Percentiles rank a stretch among this genome's conserved stretches.
phyloP scores from a whole-genome alignment of 2,329 filamentous ascomycete species.

The Verticillium albo-atrum region DNA sequence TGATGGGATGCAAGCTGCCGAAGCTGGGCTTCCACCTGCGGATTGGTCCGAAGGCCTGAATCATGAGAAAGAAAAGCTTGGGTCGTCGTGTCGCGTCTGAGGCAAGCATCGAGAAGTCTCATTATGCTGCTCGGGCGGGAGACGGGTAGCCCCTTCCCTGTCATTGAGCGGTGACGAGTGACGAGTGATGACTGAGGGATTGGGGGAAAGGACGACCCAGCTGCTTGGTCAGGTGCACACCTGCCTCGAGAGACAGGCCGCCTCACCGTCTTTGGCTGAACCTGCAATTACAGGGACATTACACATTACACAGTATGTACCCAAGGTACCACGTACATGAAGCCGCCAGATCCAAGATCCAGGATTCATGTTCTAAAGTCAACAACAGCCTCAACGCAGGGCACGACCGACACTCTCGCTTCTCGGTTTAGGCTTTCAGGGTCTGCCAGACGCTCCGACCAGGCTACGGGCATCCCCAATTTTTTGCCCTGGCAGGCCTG shows the following conservation, averaged over 20 bases:
- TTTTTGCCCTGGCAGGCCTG: not conserved
- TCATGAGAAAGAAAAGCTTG: not conserved
- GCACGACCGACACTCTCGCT: not conserved
- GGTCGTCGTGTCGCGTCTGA: not conserved
- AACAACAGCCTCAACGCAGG: not conserved
- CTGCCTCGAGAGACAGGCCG: not conserved
- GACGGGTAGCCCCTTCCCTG: not conserved
- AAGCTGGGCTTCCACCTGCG: not conserved
- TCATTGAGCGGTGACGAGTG: not conserved
- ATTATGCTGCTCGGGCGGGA: not conserved
- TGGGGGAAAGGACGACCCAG: not conserved
- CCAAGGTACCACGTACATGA: not conserved
- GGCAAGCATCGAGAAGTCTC: not conserved
- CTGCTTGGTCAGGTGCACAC: not conserved
- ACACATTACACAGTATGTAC: not conserved
- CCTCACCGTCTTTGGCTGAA: not conserved
- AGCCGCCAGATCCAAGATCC: no score
- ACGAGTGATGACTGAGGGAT: not conserved
- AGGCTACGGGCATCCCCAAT: not conserved
- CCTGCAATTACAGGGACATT: not conserved
- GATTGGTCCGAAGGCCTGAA: not conserved
- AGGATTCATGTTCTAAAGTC: no score
- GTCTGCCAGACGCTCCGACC: not conserved
- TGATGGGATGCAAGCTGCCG: not conserved
- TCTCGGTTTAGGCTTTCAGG: not conserved